Percentiles rank a stretch among this genome's conserved stretches.
Conservation (phyloP, 1,284 basidiomycete genomes). For the Heterobasidion irregulare region DNA sequence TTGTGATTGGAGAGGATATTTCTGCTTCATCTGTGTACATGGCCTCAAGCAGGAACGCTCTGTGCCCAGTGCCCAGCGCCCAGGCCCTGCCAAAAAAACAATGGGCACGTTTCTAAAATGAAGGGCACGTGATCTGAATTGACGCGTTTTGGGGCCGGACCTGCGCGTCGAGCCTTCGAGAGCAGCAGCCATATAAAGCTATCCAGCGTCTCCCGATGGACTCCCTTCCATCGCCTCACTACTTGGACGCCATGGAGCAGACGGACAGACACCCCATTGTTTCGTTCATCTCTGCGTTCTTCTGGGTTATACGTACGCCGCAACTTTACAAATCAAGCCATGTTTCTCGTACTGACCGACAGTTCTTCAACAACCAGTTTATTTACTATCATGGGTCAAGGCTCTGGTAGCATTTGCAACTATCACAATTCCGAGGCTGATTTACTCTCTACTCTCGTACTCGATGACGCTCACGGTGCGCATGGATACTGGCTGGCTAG, state of each 20-base stretch:
- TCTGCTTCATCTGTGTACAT: no score
- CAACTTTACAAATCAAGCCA: not conserved
- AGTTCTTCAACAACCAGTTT: conserved; percentile 46
- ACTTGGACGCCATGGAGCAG: conserved; percentile 6
- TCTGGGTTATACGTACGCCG: conserved; percentile 68
- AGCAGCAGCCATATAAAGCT: not conserved
- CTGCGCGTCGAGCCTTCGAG: not conserved
- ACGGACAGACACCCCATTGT: conserved; percentile 52
- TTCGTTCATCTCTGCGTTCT: conserved; percentile 72
- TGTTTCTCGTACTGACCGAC: not conserved
- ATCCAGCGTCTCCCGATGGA: conserved; percentile 6
- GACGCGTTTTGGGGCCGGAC: not conserved
- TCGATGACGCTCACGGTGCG: conserved; percentile 80
- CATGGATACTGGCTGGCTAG: not conserved
- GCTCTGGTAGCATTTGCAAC: conserved; percentile 68
- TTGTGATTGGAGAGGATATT: not conserved
- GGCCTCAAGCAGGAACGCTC: no score
- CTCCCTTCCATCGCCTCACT: not conserved
- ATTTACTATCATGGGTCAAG: conserved; percentile 72
- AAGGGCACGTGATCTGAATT: not conserved
- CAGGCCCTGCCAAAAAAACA: no score
- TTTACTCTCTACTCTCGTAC: conserved; percentile 76
- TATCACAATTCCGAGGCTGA: conserved; percentile 70
- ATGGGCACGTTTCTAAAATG: not conserved
- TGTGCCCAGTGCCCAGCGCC: no score